phyloP scores from a whole-genome alignment of 2,329 filamentous ascomycete species.

The Dothiorella sarmentorum region DNA sequence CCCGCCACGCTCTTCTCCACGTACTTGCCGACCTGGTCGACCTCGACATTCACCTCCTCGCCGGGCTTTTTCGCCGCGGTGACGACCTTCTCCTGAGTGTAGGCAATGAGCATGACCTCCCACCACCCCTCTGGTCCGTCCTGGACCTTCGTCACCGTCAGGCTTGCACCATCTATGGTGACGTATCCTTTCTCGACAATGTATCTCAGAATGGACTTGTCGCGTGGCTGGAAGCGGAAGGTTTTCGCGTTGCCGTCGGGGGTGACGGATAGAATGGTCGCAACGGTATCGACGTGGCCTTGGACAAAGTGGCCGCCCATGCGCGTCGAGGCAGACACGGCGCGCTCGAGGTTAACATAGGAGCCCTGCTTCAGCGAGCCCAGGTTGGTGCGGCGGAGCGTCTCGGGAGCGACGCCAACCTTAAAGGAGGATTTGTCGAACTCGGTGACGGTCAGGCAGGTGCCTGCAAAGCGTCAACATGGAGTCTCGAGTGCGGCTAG shows the following conservation, averaged over 20 bases:
- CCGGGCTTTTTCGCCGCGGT: slow-evolving; percentile 74
- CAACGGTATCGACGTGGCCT: slow-evolving; percentile 91
- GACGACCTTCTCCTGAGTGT: slow-evolving; percentile 90
- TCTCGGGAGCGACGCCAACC: slow-evolving; percentile 92
- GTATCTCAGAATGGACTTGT: slow-evolving; percentile 71
- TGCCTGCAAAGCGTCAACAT: slow-evolving; percentile 44
- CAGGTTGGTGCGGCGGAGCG: slow-evolving; percentile 92
- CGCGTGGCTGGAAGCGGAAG: slow-evolving; percentile 73
- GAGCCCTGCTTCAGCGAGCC: slow-evolving; percentile 64
- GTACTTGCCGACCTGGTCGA: slow-evolving; percentile 83
- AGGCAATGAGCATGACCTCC: slow-evolving; percentile 96
- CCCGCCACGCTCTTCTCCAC: slow-evolving; percentile 85
- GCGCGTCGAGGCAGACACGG: slow-evolving; percentile 83
- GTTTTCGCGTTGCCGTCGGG: slow-evolving; percentile 89
- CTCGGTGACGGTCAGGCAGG: slow-evolving; percentile 87
- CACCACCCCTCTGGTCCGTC: slow-evolving; percentile 77
- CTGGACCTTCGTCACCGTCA: slow-evolving; percentile 85
- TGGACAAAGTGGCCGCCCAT: slow-evolving; percentile 99
- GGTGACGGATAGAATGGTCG: slow-evolving; percentile 66
- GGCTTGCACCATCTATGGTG: slow-evolving; percentile 86
- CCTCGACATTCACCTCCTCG: slow-evolving; percentile 86
- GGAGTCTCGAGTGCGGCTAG: background rate
- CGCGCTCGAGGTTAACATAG: slow-evolving; percentile 87
- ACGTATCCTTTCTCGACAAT: slow-evolving; percentile 96
- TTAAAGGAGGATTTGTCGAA: slow-evolving; percentile 68